Conservation (phyloP, 352 stramenopile species). For the Globisporangium lucens region DNA sequence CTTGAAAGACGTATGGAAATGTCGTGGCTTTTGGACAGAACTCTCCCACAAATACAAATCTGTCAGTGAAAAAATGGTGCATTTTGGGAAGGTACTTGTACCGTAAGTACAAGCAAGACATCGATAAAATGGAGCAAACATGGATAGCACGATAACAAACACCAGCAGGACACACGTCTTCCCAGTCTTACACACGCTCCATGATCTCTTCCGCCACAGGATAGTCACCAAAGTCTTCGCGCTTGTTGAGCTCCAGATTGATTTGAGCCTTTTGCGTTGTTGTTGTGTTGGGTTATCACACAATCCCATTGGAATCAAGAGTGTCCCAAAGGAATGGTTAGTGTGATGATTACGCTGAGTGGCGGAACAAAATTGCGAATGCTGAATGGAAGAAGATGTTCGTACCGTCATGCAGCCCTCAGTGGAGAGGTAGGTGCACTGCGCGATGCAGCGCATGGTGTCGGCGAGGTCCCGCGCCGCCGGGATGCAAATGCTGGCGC, state of each 20-base stretch:
- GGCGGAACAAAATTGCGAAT: neutral
- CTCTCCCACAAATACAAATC: too few species aligned
- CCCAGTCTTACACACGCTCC: slow-evolving; percentile 47
- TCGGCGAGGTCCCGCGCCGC: slow-evolving; percentile 63
- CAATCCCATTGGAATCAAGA: neutral
- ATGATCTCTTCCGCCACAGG: slow-evolving; percentile 50
- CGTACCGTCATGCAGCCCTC: slow-evolving; percentile 91
- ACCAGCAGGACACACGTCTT: neutral
- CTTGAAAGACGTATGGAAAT: too few species aligned
- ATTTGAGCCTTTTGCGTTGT: slow-evolving; percentile 61
- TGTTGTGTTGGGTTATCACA: neutral
- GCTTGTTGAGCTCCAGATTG: slow-evolving; percentile 90
- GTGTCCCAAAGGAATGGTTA: neutral
- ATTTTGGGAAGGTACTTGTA: too few species aligned
- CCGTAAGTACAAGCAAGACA: too few species aligned
- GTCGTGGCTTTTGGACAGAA: too few species aligned
- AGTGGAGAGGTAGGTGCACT: slow-evolving; percentile 90
- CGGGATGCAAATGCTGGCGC: slow-evolving; percentile 75
- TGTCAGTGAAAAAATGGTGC: too few species aligned
- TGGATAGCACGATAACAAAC: neutral
- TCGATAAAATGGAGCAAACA: neutral
- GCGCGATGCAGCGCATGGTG: slow-evolving; percentile 85
- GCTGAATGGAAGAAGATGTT: too few species aligned
- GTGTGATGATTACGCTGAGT: neutral
- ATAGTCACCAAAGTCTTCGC: slow-evolving; percentile 49